Evolutionary conservation across 176 grass and related monocot genomes (phyloP).

Genomic region (Typha latifolia): DNA sequence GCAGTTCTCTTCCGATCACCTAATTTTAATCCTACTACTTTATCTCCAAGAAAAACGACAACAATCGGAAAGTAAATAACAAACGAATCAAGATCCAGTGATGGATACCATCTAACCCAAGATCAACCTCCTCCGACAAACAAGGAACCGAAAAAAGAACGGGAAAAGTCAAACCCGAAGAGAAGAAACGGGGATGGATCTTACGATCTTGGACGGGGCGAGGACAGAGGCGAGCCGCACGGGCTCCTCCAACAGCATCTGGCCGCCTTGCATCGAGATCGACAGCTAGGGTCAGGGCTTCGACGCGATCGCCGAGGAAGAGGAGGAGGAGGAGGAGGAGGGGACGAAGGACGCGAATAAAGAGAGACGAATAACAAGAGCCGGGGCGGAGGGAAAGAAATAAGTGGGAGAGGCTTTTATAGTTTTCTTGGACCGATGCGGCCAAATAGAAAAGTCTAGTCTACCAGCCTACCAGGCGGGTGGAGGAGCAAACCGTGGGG

Average conservation of each 20-base stretch:
- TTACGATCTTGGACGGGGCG: conserved; percentile 48
- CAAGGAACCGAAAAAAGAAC: neutral
- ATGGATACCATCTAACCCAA: neutral
- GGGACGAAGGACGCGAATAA: neutral
- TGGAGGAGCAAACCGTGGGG: too few relatives aligned
- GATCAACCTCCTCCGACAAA: neutral
- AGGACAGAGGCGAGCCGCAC: conserved; percentile 73
- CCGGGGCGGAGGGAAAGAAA: too few relatives aligned
- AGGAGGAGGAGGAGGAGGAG: neutral
- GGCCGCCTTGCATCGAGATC: conserved; percentile 50
- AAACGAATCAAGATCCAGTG: neutral
- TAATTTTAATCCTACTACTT: too few relatives aligned
- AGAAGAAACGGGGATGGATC: conserved; percentile 5
- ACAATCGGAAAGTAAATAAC: too few relatives aligned
- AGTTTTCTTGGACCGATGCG: too few relatives aligned
- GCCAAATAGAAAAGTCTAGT: too few relatives aligned
- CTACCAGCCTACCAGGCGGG: too few relatives aligned
- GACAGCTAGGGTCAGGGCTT: conserved; percentile 16
- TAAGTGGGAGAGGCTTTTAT: too few relatives aligned
- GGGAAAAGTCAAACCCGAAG: neutral
- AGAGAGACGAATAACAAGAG: neutral
- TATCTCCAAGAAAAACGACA: too few relatives aligned
- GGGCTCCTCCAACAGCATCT: conserved; percentile 90
- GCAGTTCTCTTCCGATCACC: too few relatives aligned
- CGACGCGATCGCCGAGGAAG: neutral